These are phyloP conservation scores for Tagetes patula DNA, from an alignment of 129 eudicot genomes.

Conservation along the genomic window DNA sequence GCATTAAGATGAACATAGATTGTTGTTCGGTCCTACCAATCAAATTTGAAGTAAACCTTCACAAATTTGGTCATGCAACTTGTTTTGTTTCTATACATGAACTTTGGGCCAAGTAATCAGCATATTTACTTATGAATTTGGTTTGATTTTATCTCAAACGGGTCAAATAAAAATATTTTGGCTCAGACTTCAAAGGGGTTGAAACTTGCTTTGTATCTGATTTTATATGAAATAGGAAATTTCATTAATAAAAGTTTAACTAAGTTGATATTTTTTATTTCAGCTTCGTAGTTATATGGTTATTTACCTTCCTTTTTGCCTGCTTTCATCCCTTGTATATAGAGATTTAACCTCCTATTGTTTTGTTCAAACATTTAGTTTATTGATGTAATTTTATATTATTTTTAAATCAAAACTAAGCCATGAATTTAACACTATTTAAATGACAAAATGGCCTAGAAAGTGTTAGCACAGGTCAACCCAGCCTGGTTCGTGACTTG, in stretches of 20 bases:
- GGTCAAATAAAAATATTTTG: not conserved
- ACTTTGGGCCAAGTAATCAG: not conserved
- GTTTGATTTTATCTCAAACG: not conserved
- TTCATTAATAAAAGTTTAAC: not conserved
- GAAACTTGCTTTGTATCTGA: not conserved
- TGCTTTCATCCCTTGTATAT: not conserved
- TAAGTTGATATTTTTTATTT: not conserved
- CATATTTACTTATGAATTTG: not conserved
- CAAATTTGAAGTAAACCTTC: conserved; percentile 1
- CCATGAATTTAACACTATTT: not conserved
- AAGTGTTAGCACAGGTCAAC: not conserved
- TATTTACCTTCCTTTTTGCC: not conserved
- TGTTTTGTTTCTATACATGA: not conserved
- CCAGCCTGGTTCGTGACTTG: not conserved
- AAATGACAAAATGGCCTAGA: not conserved
- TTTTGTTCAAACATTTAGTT: not conserved
- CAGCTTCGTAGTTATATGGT: not conserved
- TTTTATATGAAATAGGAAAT: not conserved
- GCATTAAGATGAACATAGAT: conserved; percentile 16
- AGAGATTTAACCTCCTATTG: not conserved
- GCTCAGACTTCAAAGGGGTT: not conserved
- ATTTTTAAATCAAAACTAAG: not conserved
- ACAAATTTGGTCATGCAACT: conserved; percentile 12
- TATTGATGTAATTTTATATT: not conserved
- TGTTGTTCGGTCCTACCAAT: conserved; percentile 16